Evolutionary conservation across 2,329 filamentous ascomycete species (phyloP).

Genomic region (Gnomoniopsis smithogilvyi): DNA sequence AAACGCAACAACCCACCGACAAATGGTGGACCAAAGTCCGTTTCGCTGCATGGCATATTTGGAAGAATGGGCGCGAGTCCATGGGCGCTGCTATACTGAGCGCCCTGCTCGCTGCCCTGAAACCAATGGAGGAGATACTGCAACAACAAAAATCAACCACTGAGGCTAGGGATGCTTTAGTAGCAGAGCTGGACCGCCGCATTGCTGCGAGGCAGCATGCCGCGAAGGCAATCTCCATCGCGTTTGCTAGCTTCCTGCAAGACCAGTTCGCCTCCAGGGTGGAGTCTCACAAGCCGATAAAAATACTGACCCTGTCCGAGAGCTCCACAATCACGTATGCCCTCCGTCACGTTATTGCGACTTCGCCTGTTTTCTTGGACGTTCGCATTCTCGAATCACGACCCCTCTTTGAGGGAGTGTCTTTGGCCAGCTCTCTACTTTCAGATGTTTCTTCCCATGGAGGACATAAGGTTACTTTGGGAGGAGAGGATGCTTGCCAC

Average conservation of each 20-base stretch:
- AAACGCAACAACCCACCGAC: conserved; percentile 23
- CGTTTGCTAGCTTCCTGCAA: conserved; percentile 34
- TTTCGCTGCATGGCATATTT: conserved; percentile 60
- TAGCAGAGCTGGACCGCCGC: conserved; percentile 18
- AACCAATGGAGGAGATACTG: conserved; percentile 32
- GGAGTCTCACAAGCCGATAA: conserved; percentile 29
- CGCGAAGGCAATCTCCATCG: conserved; percentile 22
- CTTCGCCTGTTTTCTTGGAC: conserved; percentile 39
- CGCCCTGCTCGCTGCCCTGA: conserved; percentile 44
- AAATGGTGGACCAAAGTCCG: conserved; percentile 55
- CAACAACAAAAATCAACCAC: conserved; percentile 19
- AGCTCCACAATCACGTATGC: conserved; percentile 58
- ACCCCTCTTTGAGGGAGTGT: conserved; percentile 63
- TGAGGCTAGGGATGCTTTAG: conserved; percentile 14
- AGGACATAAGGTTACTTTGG: background rate
- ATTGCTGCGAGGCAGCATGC: conserved; percentile 23
- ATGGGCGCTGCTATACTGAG: conserved; percentile 61
- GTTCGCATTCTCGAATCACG: conserved; percentile 64
- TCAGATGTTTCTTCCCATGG: conserved; percentile 19
- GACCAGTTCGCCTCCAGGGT: conserved; percentile 28
- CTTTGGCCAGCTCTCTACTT: conserved; percentile 45
- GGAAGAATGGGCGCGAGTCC: conserved; percentile 62
- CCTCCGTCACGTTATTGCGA: conserved; percentile 39
- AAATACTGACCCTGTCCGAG: conserved; percentile 58
- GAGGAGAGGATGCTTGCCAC: background rate